Conservation (phyloP, 441 rosid species). For the Erodium texanum region DNA sequence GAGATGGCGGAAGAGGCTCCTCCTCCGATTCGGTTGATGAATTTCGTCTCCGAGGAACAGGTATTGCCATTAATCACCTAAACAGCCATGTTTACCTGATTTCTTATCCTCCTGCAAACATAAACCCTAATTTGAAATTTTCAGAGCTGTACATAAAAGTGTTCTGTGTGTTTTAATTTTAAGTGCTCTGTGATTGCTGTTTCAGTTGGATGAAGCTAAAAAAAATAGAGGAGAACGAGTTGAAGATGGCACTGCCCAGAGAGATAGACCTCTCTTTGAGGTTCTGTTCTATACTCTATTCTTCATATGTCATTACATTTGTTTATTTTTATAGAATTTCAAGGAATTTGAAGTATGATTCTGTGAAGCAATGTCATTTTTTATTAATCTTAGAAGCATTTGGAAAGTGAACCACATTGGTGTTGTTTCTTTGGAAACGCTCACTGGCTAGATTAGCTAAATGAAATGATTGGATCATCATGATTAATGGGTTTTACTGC, state of each 20-base stretch:
- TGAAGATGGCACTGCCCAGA: slow-evolving; percentile 91
- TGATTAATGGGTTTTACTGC: not conserved
- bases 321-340: not conserved
- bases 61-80: slow-evolving; percentile 21
- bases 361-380: not conserved
- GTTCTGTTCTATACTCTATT: slow-evolving; percentile 23
- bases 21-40: slow-evolving; percentile 53
- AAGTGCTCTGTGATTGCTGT: not conserved
- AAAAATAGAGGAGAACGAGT: slow-evolving; percentile 77
- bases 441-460: not conserved
- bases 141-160: not conserved
- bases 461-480: not conserved
- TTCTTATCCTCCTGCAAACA: not conserved
- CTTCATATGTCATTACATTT: no score
- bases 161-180: not conserved
- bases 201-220: slow-evolving; percentile 74
- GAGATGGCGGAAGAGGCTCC: slow-evolving; percentile 57
- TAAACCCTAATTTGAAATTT: slow-evolving; percentile 24
- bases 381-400: not conserved
- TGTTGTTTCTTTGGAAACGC: not conserved
- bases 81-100: not conserved
- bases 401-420: not conserved
- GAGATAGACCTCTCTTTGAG: slow-evolving; percentile 86
- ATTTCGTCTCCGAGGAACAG: slow-evolving; percentile 84
- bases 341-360: not conserved